phyloP scores from a whole-genome alignment of 495 filamentous ascomycete genomes.

The Massariosphaeria phaeospora region DNA sequence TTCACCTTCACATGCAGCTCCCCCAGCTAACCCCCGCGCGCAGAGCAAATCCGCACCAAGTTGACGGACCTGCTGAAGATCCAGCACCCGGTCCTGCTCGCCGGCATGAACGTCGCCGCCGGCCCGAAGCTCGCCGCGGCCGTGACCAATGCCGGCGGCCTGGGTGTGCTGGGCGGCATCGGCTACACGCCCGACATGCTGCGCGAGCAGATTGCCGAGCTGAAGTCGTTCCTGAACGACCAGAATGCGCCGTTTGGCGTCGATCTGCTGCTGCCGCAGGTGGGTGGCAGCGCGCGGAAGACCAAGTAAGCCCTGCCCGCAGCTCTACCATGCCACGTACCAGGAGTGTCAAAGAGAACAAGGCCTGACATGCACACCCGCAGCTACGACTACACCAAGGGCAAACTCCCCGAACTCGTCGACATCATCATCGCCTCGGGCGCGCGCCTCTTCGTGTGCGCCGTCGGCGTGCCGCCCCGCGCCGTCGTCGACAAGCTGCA shows the following conservation, averaged over 20 bases:
- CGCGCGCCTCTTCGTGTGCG: slow-evolving; percentile 90
- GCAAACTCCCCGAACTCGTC: slow-evolving; percentile 87
- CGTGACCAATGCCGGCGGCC: slow-evolving; percentile 92
- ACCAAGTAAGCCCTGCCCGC: slow-evolving; percentile 95
- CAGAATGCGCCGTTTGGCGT: slow-evolving; percentile 99
- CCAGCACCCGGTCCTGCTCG: slow-evolving; percentile 91
- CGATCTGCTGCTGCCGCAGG: slow-evolving; percentile 88
- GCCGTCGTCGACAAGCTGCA: slow-evolving; percentile 84
- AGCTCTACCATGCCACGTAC: slow-evolving; percentile 1
- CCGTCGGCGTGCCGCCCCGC: slow-evolving; percentile 89
- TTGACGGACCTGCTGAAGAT: slow-evolving; percentile 94
- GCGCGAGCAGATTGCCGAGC: slow-evolving; percentile 84
- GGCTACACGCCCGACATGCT: slow-evolving; percentile 98
- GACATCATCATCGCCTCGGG: slow-evolving; percentile 88
- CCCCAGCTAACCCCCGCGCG: slow-evolving; percentile 6
- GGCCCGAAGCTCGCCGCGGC: slow-evolving; percentile 95
- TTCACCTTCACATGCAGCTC: slow-evolving; percentile 20
- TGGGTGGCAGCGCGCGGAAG: slow-evolving; percentile 88
- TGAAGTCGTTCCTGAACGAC: slow-evolving; percentile 83
- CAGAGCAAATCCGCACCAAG: slow-evolving; percentile 82
- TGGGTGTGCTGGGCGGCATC: slow-evolving; percentile 94
- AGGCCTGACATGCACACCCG: slow-evolving; percentile 8
- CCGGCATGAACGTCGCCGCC: slow-evolving; percentile 98
- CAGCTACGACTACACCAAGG: slow-evolving; percentile 98
- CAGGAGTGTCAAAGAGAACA: background rate